These are phyloP conservation scores for Gossypium herbaceum DNA, from an alignment of 345 rosid species.

Conservation along the genomic window DNA sequence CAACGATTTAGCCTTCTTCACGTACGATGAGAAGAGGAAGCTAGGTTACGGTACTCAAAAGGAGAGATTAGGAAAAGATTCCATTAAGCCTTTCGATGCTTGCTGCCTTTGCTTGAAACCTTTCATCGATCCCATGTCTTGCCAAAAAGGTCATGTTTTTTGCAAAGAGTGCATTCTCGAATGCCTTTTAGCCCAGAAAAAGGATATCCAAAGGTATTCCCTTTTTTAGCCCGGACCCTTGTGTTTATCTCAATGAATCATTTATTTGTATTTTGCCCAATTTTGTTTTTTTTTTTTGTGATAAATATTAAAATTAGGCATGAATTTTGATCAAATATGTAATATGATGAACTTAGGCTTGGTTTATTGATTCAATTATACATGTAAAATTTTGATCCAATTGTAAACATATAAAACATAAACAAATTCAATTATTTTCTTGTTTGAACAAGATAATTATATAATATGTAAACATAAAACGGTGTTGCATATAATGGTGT, in stretches of 20 bases:
- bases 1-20: slow-evolving; percentile 93
- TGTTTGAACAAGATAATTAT: too few species aligned
- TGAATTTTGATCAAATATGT: too few species aligned
- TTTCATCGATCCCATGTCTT: slow-evolving; percentile 79
- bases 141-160: slow-evolving; percentile 86
- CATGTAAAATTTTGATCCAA: too few species aligned
- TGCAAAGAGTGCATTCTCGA: slow-evolving; percentile 91
- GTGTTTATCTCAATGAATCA: neutral
- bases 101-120: slow-evolving; percentile 94
- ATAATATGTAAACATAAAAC: too few species aligned
- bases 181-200: slow-evolving; percentile 84
- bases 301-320: too few species aligned
- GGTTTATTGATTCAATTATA: too few species aligned
- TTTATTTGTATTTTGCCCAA: neutral
- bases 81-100: slow-evolving; percentile 91
- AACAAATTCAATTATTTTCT: too few species aligned
- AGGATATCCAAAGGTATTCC: slow-evolving; percentile 72
- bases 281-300: neutral
- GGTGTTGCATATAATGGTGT: too few species aligned
- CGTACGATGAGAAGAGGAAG: slow-evolving; percentile 94
- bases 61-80: slow-evolving; percentile 93
- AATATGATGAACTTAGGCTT: too few species aligned
- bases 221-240: neutral
- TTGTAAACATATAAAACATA: too few species aligned
- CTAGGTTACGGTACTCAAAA: slow-evolving; percentile 93